phyloP scores from a whole-genome alignment of 2,329 filamentous ascomycete genomes.

The Talaromyces sp. region DNA sequence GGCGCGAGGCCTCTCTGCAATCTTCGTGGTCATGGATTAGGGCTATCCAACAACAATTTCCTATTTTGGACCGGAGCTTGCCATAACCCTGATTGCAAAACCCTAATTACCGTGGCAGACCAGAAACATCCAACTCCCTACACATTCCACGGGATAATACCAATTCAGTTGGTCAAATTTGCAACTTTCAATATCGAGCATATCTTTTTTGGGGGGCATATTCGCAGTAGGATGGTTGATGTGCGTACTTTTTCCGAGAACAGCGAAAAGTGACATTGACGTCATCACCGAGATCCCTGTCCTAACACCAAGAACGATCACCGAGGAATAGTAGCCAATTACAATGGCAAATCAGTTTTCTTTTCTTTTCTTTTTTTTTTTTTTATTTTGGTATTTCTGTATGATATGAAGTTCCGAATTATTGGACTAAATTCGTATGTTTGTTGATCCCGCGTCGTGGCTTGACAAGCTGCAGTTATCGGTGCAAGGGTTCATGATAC shows the following conservation, averaged over 20 bases:
- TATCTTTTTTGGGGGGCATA: not conserved
- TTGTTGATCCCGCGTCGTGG: not conserved
- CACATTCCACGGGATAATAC: not conserved
- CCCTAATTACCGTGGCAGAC: not conserved
- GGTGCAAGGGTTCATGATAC: not conserved
- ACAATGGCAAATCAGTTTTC: not conserved
- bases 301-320: not conserved
- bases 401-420: not conserved
- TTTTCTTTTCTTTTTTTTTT: no score
- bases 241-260: not conserved
- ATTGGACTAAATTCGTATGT: not conserved
- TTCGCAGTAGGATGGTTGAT: no score
- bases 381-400: not conserved
- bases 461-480: not conserved
- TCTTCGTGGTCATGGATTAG: not conserved
- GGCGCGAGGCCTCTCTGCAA: not conserved
- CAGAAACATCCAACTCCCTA: not conserved
- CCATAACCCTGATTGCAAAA: not conserved
- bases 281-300: not conserved
- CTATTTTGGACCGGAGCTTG: not conserved
- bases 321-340: not conserved
- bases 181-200: not conserved
- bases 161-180: not conserved
- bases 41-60: not conserved
- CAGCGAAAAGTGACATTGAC: not conserved